Evolutionary conservation across 345 rosid genomes (phyloP).

Genomic region (Boechera retrofracta): DNA sequence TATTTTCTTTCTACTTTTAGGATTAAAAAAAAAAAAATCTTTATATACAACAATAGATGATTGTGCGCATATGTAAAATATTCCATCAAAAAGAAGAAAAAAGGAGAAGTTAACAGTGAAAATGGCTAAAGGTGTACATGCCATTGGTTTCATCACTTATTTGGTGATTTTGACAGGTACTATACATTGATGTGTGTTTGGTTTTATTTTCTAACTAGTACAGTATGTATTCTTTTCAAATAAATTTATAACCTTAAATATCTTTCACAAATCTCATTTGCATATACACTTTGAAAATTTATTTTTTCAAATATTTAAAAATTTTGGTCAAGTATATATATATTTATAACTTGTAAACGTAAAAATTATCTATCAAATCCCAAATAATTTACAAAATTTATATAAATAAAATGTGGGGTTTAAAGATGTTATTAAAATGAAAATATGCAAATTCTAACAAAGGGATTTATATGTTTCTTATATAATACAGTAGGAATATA

Average conservation of each 20-base stretch:
- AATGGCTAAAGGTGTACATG: constrained; percentile 11
- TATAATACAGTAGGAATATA: neutral
- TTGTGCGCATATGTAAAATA: neutral
- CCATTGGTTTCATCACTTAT: neutral
- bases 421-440: neutral
- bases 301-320: too few species aligned
- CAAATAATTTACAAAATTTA: neutral
- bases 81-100: neutral
- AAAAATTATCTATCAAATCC: neutral
- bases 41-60: neutral
- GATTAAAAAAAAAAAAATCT: neutral
- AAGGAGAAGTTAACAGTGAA: neutral
- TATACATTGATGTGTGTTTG: neutral
- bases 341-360: too few species aligned
- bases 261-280: neutral
- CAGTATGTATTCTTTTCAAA: neutral
- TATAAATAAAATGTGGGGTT: neutral
- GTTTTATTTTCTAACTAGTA: neutral
- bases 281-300: too few species aligned
- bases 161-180: constrained; percentile 19
- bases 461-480: neutral
- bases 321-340: too few species aligned
- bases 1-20: neutral
- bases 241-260: neutral
- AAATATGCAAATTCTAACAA: neutral